Base-by-base conservation (phyloP, 768 basidiomycete genomes). In the Rhizopogon vulgaris region DNA sequence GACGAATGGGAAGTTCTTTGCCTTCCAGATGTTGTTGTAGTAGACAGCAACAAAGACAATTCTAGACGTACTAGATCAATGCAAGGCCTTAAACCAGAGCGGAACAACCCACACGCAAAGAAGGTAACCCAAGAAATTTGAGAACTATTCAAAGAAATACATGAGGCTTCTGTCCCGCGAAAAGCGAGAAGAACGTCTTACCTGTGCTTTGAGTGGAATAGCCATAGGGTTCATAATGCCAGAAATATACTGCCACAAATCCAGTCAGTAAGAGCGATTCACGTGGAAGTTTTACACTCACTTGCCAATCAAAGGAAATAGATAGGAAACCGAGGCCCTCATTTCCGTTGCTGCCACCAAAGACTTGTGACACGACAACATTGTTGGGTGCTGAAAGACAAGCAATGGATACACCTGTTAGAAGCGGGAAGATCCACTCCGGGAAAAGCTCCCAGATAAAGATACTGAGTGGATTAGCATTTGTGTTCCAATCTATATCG, bases 281-380 rank as follows among this genome's bases (percentile, higher is more conserved):
- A 14, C 52, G 4, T 43, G n/a, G 36, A 2, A 55, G 41, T 53
- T 50, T 72, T 72, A 11, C 76, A 73, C 10, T 1, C 51, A 67
- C 66, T 67, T 81, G 79, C 82, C 83, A 85, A 58, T 85, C 83
- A 12, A 85, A 66, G 55, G 72, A 82, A 38, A 84, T 61, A 1
- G 82, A 74, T 40, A 85, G 75, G 48, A 78, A 64, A 10, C 82
- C 83, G 38, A 84, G 73, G 6, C 83, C 82, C 63, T 84, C 82
- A 50, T 85, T 83, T 50, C 74, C 82, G 30, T 78, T 76, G 37
- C 75, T 79, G 38, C 83, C 83, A 48, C 83, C 83, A 58, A 84
- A 83, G 28, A 83, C 67, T 25, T 76, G 71, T 0, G 80, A 77
- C 52, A 83, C 70, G 63, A 72, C 71, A 0, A 77, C 58, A 48